Evolutionary conservation across 805 yeast genomes (phyloP).

Genomic region (Monosporozyma solicola): DNA sequence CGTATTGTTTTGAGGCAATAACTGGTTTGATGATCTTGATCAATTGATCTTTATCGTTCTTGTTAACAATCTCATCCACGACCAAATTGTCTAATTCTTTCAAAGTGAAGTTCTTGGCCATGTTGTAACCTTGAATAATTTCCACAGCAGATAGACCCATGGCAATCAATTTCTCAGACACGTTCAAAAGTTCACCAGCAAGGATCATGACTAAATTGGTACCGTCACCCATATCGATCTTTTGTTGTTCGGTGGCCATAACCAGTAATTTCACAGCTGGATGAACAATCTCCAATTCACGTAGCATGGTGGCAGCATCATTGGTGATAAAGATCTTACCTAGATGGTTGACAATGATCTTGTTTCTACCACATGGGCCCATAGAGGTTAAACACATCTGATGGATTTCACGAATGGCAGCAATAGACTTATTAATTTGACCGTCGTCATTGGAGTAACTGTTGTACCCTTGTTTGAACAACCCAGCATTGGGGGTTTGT

Average conservation of each 20-base stretch:
- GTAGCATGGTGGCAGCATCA: conserved; percentile 96
- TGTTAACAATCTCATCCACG: conserved; percentile 42
- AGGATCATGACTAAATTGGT: conserved; percentile 84
- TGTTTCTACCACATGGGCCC: conserved; percentile 97
- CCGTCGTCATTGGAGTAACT: conserved; percentile 86
- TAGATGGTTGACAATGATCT: conserved; percentile 83
- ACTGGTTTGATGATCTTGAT: conserved; percentile 75
- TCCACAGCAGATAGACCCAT: conserved; percentile 88
- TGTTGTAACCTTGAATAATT: conserved; percentile 82
- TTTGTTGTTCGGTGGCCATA: conserved; percentile 96
- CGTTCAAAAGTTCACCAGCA: conserved; percentile 84
- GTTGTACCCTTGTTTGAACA: conserved; percentile 92
- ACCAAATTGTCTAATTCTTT: conserved; percentile 58
- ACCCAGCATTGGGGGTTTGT: conserved; percentile 83
- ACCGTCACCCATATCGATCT: conserved; percentile 94
- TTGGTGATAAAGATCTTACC: conserved; percentile 84
- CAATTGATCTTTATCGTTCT: conserved; percentile 46
- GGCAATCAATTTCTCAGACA: conserved; percentile 76
- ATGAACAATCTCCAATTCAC: conserved; percentile 88
- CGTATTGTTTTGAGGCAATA: conserved; percentile 88
- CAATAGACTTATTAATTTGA: conserved; percentile 83
- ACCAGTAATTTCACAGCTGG: conserved; percentile 95
- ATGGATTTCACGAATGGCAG: conserved; percentile 89
- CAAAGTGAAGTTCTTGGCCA: conserved; percentile 72
- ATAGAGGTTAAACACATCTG: conserved; percentile 87